Conservation (phyloP, 352 stramenopile species). For the Phytophthora kernoviae region DNA sequence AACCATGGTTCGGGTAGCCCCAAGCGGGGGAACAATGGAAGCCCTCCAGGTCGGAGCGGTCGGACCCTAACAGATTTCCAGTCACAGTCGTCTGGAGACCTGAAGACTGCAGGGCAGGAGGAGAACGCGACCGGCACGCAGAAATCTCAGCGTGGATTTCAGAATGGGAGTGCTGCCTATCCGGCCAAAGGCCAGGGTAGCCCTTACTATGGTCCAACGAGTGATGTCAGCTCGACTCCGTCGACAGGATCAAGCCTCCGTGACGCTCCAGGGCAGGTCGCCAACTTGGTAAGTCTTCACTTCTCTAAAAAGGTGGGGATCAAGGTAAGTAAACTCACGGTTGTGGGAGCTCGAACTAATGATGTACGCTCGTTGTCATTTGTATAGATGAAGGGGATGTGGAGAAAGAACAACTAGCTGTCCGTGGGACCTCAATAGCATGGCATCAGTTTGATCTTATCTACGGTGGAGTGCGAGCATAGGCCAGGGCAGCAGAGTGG, state of each 20-base stretch:
- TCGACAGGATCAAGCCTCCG: conserved; percentile 35
- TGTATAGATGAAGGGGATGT: conserved; percentile 81
- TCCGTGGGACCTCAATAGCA: conserved; percentile 19
- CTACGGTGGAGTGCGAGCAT: conserved; percentile 32
- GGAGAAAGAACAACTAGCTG: conserved; percentile 81
- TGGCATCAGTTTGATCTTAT: conserved; percentile 34
- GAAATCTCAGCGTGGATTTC: conserved; percentile 39
- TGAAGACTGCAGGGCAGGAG: conserved; percentile 43
- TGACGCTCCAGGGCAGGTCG: conserved; percentile 52
- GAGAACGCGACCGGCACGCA: conserved; percentile 10
- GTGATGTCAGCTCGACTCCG: conserved; percentile 37
- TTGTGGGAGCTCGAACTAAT: conserved; percentile 19
- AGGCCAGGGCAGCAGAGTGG: conserved; percentile 22
- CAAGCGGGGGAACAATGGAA: conserved; percentile 50
- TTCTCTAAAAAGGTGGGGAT: conserved; percentile 20
- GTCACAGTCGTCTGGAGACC: conserved; percentile 45
- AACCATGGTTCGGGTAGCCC: conserved; percentile 41
- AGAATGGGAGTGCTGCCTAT: conserved; percentile 22
- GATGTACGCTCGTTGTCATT: background rate
- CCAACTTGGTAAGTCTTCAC: conserved; percentile 48
- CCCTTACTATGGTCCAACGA: conserved; percentile 41
- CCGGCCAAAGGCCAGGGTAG: conserved; percentile 48
- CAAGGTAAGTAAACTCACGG: conserved; percentile 2
- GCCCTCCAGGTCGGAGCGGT: conserved; percentile 35
- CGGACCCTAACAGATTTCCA: conserved; percentile 44